Percentiles rank a stretch among this genome's conserved stretches.
These are phyloP conservation scores for Hypoxylon cercidicola DNA, from an alignment of 495 filamentous ascomycete genomes.

Conservation along the genomic window DNA sequence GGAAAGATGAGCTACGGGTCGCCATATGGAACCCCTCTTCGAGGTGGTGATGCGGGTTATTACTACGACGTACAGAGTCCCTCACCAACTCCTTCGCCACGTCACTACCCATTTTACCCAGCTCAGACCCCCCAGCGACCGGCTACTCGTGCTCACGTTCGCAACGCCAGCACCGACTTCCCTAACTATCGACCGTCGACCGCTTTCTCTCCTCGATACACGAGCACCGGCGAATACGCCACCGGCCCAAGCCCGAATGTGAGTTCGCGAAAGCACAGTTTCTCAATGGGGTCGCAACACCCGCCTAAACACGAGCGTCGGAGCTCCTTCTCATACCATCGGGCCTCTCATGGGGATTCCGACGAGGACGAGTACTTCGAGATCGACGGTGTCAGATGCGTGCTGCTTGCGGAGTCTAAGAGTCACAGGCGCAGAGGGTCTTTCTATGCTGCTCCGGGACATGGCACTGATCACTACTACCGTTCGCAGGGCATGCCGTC, in stretches of 20 bases:
- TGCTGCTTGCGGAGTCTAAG: constrained; percentile 57
- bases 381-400: constrained; percentile 58
- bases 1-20: constrained; percentile 59
- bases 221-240: constrained; percentile 65
- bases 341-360: constrained; percentile 67
- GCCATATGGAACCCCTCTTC: constrained; percentile 56
- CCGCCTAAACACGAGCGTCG: constrained; percentile 59
- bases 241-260: constrained; percentile 62
- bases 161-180: constrained; percentile 53
- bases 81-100: constrained; percentile 62
- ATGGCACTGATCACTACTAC: constrained; percentile 67
- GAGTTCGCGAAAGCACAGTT: constrained; percentile 64
- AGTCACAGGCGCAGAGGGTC: constrained; percentile 51
- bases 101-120: constrained; percentile 57
- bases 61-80: constrained; percentile 58
- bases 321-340: constrained; percentile 63
- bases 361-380: constrained; percentile 70
- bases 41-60: constrained; percentile 49
- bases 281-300: constrained; percentile 56
- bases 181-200: constrained; percentile 52
- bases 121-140: constrained; percentile 57
- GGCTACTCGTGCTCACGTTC: constrained; percentile 59
- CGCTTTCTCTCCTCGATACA: constrained; percentile 59
- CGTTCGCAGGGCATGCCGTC: constrained; percentile 60
- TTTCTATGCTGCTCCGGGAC: constrained; percentile 55